Evolutionary conservation across 352 stramenopile genomes (phyloP).

Genomic region (Globisporangium irregulare): DNA sequence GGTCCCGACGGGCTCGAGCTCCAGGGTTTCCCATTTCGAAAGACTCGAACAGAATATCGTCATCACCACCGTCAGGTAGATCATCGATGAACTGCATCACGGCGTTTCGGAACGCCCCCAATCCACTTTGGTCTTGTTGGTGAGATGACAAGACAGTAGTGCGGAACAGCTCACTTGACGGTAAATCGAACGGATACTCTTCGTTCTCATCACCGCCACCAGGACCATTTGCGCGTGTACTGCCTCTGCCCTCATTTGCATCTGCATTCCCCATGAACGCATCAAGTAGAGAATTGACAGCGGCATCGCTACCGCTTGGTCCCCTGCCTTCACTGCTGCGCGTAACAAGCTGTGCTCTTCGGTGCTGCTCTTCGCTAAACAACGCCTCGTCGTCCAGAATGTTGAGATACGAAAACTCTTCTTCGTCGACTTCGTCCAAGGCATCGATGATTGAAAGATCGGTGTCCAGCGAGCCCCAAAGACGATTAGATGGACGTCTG

Average conservation of each 20-base stretch:
- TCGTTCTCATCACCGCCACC: slow-evolving; percentile 3
- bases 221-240: background rate
- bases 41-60: slow-evolving; percentile 57
- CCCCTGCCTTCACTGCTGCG: slow-evolving; percentile 15
- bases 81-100: slow-evolving; percentile 63
- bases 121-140: slow-evolving; percentile 11
- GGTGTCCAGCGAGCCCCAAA: slow-evolving; percentile 70
- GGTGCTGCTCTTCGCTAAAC: slow-evolving; percentile 54
- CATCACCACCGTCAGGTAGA: slow-evolving; percentile 45
- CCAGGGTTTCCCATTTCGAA: slow-evolving; percentile 37
- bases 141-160: background rate
- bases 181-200: slow-evolving; percentile 17
- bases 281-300: slow-evolving; percentile 17
- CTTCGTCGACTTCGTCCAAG: slow-evolving; percentile 78
- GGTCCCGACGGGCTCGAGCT: slow-evolving; percentile 39
- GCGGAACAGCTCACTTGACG: slow-evolving; percentile 20
- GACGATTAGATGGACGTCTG: slow-evolving; percentile 38
- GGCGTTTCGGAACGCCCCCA: slow-evolving; percentile 11
- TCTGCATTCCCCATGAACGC: slow-evolving; percentile 13
- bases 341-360: slow-evolving; percentile 30
- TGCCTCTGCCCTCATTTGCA: background rate
- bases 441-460: slow-evolving; percentile 72
- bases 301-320: background rate
- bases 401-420: slow-evolving; percentile 81
- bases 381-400: slow-evolving; percentile 66